Percentiles rank a stretch among this genome's conserved stretches.
phyloP scores from a whole-genome alignment of 140 eudicot genomes.

The Cichorium intybus region DNA sequence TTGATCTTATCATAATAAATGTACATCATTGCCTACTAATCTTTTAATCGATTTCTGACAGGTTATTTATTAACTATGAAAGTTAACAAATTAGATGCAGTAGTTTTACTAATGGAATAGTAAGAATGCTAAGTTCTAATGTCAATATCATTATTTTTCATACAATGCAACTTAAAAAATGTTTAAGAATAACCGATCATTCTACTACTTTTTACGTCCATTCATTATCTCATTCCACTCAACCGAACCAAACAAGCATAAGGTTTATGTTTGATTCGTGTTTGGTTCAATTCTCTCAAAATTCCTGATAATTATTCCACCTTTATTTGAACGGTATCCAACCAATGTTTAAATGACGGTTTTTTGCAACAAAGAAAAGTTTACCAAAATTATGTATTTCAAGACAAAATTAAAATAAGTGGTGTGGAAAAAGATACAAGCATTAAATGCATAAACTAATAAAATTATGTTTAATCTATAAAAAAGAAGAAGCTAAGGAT shows the following conservation, averaged over 20 bases:
- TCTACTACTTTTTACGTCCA: background rate
- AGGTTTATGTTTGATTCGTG: slow-evolving; percentile 18
- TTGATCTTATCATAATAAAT: too few species aligned
- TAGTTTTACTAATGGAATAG: too few species aligned
- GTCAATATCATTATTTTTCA: background rate
- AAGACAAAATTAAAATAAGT: background rate
- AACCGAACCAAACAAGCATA: slow-evolving; percentile 15
- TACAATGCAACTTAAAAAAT: background rate
- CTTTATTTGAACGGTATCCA: background rate
- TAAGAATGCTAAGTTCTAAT: background rate
- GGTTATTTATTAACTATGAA: too few species aligned
- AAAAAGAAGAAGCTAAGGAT: slow-evolving; percentile 3
- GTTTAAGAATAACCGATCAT: background rate
- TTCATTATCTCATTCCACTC: slow-evolving; percentile 27
- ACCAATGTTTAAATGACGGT: background rate
- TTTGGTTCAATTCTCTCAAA: background rate
- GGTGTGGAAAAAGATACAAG: background rate
- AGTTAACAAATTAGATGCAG: too few species aligned
- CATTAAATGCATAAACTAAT: background rate
- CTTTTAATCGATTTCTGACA: too few species aligned
- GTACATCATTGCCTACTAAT: too few species aligned
- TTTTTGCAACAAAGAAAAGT: background rate
- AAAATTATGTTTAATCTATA: background rate
- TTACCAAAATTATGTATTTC: background rate
- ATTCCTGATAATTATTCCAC: background rate